Base-by-base conservation (phyloP, 352 stramenopile genomes). In the Phytophthora melonis region DNA sequence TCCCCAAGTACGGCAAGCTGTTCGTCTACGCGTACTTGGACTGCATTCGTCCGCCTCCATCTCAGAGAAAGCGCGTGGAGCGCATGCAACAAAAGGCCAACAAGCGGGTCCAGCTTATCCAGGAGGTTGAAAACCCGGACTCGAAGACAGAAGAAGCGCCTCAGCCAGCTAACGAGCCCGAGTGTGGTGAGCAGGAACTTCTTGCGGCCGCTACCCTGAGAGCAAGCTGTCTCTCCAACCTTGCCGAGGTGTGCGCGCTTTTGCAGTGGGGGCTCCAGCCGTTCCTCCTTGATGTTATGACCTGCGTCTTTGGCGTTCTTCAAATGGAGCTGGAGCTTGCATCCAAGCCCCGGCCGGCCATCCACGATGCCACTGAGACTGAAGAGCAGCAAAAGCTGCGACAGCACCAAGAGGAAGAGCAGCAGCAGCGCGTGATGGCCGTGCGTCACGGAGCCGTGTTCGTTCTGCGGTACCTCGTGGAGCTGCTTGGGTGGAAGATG, bases 181-280 rank as follows among this genome's bases (percentile, higher is more conserved):
- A 70, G 23, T 67, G 16, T 25, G 68, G 16, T 25, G 68, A 65
- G 10, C 62, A 76, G 21, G 67, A 80, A 21, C 66, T 75, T 7
- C 63, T 94, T 23, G 79, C 73, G 6, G 73, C 80, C 18, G 83
- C 86, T 32, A 97, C 89, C 36, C 69, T 95, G 32, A 87, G 90
- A 10, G 88, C 90, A 21, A 97, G 90, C 56, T 97, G 88, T 69
- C 61, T 97, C 39, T 97, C 90, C n/a, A 97, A 97, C 56, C 73
- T 97, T 14, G 90, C 90, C n/a, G 88, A 97, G 49, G 85, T 96
- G 14, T 92, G 84, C 23, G 86, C 80, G 7, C 66, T 95, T 52
- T 74, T 97, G 10, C 81, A 90, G 54, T 97, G 86, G 86, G 78
- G 81, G 18, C 72, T 97, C 1, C 82, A 89, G 36, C 87, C 86